Percentiles rank a stretch among this genome's conserved stretches.
Conservation (phyloP, 1,284 basidiomycete genomes). For the Naganishia sp. region DNA sequence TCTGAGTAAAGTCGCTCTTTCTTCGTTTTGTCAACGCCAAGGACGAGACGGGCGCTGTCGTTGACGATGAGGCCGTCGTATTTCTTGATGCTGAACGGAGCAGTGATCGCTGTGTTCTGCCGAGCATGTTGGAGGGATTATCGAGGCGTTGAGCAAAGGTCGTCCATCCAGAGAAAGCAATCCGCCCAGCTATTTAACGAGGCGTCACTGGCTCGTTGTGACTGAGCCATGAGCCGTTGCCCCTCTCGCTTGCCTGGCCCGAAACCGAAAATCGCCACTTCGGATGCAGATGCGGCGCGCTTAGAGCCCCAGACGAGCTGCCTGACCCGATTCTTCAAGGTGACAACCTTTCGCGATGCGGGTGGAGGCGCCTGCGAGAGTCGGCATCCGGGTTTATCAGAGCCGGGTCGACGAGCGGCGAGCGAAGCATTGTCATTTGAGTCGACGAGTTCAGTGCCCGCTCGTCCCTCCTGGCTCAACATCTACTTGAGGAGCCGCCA, state of each 20-base stretch:
- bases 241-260: neutral
- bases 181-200: neutral
- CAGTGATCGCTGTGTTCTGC: slow-evolving; percentile 41
- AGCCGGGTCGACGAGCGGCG: no score
- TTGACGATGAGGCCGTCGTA: slow-evolving; percentile 5
- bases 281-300: no score
- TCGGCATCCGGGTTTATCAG: no score
- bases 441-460: no score
- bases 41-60: slow-evolving; percentile 25
- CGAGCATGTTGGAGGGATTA: slow-evolving; percentile 39
- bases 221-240: slow-evolving; percentile 1
- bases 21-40: slow-evolving; percentile 36
- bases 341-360: no score
- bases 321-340: no score
- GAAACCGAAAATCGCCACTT: slow-evolving; percentile 7
- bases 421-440: no score
- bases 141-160: slow-evolving; percentile 18
- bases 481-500: no score
- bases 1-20: slow-evolving; percentile 36
- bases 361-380: no score
- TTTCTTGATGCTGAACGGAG: slow-evolving; percentile 36
- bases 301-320: no score
- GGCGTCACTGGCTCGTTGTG: slow-evolving; percentile 4
- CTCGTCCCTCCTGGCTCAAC: no score
- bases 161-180: neutral